Evolutionary conservation across 2,329 filamentous ascomycete species (phyloP).

Genomic region (Neonectria magnoliae): DNA sequence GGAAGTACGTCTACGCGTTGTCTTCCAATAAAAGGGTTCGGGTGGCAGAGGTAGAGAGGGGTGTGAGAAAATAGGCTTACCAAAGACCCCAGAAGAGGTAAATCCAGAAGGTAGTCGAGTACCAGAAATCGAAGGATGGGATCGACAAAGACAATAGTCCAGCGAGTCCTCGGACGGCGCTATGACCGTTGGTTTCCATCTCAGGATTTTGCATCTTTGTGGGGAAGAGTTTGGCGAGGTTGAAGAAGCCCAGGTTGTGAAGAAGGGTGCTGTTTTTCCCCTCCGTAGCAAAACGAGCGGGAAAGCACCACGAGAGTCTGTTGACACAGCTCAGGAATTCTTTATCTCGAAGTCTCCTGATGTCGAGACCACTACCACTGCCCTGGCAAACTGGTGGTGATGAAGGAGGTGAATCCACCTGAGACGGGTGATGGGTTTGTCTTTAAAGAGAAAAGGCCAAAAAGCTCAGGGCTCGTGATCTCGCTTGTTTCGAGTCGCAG

Average conservation of each 20-base stretch:
- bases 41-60: neutral
- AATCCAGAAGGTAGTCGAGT: conserved; percentile 60
- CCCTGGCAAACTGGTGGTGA: conserved; percentile 13
- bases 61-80: conserved; percentile 49
- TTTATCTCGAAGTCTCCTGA: conserved; percentile 9
- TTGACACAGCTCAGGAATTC: conserved; percentile 19
- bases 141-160: conserved; percentile 30
- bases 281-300: conserved; percentile 17
- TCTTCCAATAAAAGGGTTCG: neutral
- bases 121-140: conserved; percentile 49
- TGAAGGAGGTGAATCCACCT: conserved; percentile 21
- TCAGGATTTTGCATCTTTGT: conserved; percentile 37
- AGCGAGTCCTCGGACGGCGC: conserved; percentile 29
- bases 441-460: conserved; percentile 13
- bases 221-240: conserved; percentile 23
- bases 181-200: conserved; percentile 25
- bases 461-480: conserved; percentile 28
- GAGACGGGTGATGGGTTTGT: conserved; percentile 21
- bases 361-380: conserved; percentile 8
- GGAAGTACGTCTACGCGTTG: neutral
- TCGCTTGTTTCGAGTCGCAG: conserved; percentile 31
- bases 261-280: conserved; percentile 37
- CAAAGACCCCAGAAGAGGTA: conserved; percentile 56
- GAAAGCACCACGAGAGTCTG: conserved; percentile 28
- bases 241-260: conserved; percentile 22